Base-by-base conservation (phyloP, 1,139 yeast species). In the Sugiyamaella japonica region DNA sequence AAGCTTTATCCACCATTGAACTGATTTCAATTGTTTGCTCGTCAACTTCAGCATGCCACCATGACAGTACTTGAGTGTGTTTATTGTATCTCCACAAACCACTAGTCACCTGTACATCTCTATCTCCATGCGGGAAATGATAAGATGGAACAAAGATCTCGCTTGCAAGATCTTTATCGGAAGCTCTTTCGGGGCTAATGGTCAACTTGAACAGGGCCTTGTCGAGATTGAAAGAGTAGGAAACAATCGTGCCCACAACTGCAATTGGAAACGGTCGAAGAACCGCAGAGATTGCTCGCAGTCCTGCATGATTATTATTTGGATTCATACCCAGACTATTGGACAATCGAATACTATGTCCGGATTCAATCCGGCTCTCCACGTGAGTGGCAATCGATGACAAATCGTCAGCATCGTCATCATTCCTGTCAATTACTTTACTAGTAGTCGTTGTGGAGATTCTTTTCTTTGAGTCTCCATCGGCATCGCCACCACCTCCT, bases 261-360 rank as follows among this genome's bases (percentile, higher is more conserved):
- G 84, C 80, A 3, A 82, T 68, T 1, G 87, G 82, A 61, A 77
- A 87, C 1, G 97, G 97, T 50, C 97, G 76, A 20, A 87, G 73
- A 2, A 86, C 78, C 0, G 96, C 89, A 54, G 79, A 78, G 1
- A 79, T 76, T 0, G 91, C 95, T 52, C 97, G 74, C 13, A 57
- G 52, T 2, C 57, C 57, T 8, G 20, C 20, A 38, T 37, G 17
- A n/a, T 28, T 23, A 13, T 34, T 17, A 3, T n/a, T 15, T 2
- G 41, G 34, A 7, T 23, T 12, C 3, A 41, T 20, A n/a, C 34
- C 49, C 5, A 7, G 16, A 20, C 42, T 36, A 23, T 31, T 23
- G 10, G 38, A 25, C 17, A 34, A 20, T 17, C 40, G 12, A 16
- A 13, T 44, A 16, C 12, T 17, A 34, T 15, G 29, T n/a, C 15